Percentiles rank a stretch among this genome's conserved stretches.
Conservation (phyloP, 345 rosid genomes). For the Arabis hirsuta region DNA sequence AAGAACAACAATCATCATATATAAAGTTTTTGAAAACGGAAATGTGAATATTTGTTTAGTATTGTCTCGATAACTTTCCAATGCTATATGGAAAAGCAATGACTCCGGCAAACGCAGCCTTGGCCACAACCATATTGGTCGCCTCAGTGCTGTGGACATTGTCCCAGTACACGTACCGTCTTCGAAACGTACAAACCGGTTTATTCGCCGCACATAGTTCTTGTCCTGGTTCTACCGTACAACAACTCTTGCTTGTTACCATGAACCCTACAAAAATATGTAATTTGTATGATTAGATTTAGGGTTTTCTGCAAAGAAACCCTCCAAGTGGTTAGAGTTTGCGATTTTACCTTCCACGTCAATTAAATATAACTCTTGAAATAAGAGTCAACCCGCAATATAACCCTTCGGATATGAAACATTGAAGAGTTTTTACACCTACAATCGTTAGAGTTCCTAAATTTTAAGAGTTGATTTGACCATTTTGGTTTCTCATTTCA, state of each 20-base stretch:
- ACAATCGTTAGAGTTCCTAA: too few species aligned
- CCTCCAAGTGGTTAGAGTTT: too few species aligned
- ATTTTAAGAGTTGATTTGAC: too few species aligned
- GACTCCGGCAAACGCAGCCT: conserved; percentile 32
- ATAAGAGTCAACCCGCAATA: too few species aligned
- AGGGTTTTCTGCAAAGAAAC: neutral
- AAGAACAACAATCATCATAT: too few species aligned
- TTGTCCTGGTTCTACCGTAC: conserved; percentile 35
- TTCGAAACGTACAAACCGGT: conserved; percentile 33
- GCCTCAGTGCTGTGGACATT: conserved; percentile 45
- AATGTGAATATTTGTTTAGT: neutral
- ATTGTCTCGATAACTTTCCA: conserved; percentile 4
- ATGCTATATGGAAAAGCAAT: conserved; percentile 37
- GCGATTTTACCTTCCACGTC: too few species aligned
- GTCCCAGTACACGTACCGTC: conserved; percentile 42
- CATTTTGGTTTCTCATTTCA: too few species aligned
- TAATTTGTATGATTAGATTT: neutral
- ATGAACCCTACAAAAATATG: conserved; percentile 29
- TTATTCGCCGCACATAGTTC: conserved; percentile 35
- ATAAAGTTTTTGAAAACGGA: too few species aligned
- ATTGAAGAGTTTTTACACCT: too few species aligned
- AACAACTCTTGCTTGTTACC: conserved; percentile 30
- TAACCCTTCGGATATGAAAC: too few species aligned
- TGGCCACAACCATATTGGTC: conserved; percentile 10
- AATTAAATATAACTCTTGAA: too few species aligned